Percentiles rank a stretch among this genome's conserved stretches.
Conservation (phyloP, 164 flowering plant genomes). For the Aristolochia californica region DNA sequence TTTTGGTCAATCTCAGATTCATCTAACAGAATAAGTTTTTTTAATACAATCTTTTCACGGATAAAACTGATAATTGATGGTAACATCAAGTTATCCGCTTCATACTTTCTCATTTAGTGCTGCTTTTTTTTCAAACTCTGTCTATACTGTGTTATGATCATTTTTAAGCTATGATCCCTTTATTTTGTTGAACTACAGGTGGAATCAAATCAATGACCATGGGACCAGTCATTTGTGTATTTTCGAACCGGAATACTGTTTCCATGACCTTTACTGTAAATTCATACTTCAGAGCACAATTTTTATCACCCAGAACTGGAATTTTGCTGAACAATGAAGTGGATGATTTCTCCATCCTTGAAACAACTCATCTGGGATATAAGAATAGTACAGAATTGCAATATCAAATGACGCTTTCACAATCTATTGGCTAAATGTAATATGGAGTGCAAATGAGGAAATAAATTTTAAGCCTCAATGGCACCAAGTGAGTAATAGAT, state of each 20-base stretch:
- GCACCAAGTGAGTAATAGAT: no score
- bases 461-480: no score
- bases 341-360: constrained; percentile 65
- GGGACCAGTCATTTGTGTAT: constrained; percentile 60
- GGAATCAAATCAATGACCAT: constrained; percentile 50
- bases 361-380: constrained; percentile 5
- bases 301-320: constrained; percentile 49
- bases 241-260: constrained; percentile 59
- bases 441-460: no score
- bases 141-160: no score
- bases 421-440: no score
- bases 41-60: no score
- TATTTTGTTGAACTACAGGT: constrained; percentile 21
- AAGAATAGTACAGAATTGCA: no score
- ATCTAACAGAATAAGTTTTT: no score
- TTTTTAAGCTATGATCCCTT: neutral
- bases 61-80: no score
- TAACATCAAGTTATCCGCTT: neutral
- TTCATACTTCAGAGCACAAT: constrained; percentile 35
- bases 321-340: constrained; percentile 67
- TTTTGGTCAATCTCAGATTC: constrained; percentile 19
- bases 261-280: constrained; percentile 59
- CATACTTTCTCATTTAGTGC: neutral
- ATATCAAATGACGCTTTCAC: no score
- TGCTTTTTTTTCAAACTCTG: no score